Conservation (phyloP, 2,329 filamentous ascomycete genomes). For the Alternaria consortialis region DNA sequence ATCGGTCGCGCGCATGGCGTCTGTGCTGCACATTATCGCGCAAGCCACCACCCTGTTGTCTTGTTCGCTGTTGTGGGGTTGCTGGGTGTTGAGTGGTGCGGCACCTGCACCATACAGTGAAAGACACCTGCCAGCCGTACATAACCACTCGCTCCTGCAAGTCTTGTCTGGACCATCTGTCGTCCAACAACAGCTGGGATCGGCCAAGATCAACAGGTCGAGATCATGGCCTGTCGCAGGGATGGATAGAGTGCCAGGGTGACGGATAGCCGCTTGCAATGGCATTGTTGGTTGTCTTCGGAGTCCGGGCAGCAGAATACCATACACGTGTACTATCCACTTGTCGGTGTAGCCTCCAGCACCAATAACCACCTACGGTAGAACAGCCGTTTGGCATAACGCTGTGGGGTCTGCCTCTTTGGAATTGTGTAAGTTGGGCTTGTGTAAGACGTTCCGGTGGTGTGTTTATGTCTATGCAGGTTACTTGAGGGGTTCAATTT, state of each 20-base stretch:
- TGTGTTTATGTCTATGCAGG: constrained; percentile 19
- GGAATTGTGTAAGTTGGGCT: constrained; percentile 1
- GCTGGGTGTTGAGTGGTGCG: constrained; percentile 17
- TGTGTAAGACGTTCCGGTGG: constrained; percentile 8
- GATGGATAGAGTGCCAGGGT: constrained; percentile 5
- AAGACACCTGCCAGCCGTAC: constrained; percentile 26
- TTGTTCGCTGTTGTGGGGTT: constrained; percentile 33
- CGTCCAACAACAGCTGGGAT: constrained; percentile 18
- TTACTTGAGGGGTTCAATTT: constrained; percentile 25
- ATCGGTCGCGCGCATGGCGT: constrained; percentile 36
- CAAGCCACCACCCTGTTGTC: constrained; percentile 32
- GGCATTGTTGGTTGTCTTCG: constrained; percentile 8
- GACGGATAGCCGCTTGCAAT: constrained; percentile 7
- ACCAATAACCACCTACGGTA: constrained; percentile 20
- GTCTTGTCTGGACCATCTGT: constrained; percentile 33
- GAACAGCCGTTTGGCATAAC: constrained; percentile 14
- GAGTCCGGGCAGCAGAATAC: constrained; percentile 11
- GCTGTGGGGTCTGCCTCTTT: constrained; percentile 13
- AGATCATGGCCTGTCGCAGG: constrained; percentile 23
- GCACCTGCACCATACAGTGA: constrained; percentile 19
- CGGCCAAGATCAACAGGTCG: constrained; percentile 26
- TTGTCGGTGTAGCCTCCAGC: constrained; percentile 4
- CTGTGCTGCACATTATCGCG: constrained; percentile 32
- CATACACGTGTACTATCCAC: constrained; percentile 3
- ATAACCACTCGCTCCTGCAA: constrained; percentile 37